Evolutionary conservation across 306 rosid genomes (phyloP).

Genomic region (Coriaria nepalensis): DNA sequence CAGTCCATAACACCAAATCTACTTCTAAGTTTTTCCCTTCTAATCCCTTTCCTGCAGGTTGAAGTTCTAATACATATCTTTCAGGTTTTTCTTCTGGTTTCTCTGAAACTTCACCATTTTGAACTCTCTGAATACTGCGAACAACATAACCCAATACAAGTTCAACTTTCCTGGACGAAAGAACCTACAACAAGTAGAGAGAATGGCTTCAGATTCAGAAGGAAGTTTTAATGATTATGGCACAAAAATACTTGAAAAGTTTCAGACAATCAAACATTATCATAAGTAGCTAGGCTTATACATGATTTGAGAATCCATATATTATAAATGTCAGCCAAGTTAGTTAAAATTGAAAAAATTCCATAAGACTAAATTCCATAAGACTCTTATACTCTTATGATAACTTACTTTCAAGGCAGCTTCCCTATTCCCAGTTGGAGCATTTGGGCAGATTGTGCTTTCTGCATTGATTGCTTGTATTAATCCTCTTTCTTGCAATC

Average conservation of each 20-base stretch:
- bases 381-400: conserved; percentile 9
- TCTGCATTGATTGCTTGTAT: conserved; percentile 75
- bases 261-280: too few species aligned
- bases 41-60: conserved; percentile 62
- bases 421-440: conserved; percentile 78
- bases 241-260: too few species aligned
- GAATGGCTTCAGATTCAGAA: neutral
- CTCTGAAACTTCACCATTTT: conserved; percentile 31
- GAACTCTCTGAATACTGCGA: conserved; percentile 39
- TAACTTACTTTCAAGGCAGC: conserved; percentile 67
- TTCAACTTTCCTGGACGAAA: conserved; percentile 67
- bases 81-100: conserved; percentile 20
- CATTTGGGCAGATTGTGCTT: conserved; percentile 57
- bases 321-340: too few species aligned
- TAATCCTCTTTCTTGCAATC: conserved; percentile 63
- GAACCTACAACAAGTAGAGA: conserved; percentile 42
- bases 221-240: too few species aligned
- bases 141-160: conserved; percentile 81
- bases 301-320: too few species aligned
- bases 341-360: too few species aligned
- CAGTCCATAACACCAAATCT: conserved; percentile 85
- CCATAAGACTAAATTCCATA: neutral
- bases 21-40: conserved; percentile 54
- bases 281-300: too few species aligned
- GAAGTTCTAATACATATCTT: conserved; percentile 65